Evolutionary conservation across 2,329 filamentous ascomycete genomes (phyloP).

Genomic region (Catunica adiposa): DNA sequence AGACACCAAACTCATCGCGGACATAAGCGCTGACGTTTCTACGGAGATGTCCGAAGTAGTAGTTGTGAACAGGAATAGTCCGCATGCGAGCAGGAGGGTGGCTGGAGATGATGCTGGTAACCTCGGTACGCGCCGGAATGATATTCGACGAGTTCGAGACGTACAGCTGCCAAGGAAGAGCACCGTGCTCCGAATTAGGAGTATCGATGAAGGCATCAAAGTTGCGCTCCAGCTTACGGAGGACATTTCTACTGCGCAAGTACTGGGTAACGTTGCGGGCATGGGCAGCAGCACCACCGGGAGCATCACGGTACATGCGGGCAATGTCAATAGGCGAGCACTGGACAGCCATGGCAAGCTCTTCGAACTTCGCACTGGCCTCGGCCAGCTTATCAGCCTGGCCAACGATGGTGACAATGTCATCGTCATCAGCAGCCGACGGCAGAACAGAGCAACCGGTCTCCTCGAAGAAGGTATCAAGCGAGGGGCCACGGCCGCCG

Average conservation of each 20-base stretch:
- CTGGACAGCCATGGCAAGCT: constrained; percentile 75
- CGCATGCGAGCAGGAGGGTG: constrained; percentile 59
- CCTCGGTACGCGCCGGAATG: constrained; percentile 57
- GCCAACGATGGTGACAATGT: constrained; percentile 72
- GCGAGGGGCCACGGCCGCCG: constrained; percentile 60
- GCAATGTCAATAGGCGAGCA: constrained; percentile 70
- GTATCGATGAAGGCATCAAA: constrained; percentile 82
- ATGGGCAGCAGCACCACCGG: constrained; percentile 57
- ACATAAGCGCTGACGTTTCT: constrained; percentile 47
- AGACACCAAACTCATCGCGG: constrained; percentile 53
- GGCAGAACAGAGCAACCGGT: constrained; percentile 83
- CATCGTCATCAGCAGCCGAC: constrained; percentile 60
- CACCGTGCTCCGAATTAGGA: constrained; percentile 50
- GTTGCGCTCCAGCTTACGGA: constrained; percentile 62
- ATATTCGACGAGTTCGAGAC: constrained; percentile 72
- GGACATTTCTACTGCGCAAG: constrained; percentile 62
- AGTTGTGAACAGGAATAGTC: constrained; percentile 53
- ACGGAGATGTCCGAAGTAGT: constrained; percentile 60
- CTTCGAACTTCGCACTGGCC: constrained; percentile 71
- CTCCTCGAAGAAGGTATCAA: constrained; percentile 74
- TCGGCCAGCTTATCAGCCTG: constrained; percentile 54
- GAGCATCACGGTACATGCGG: constrained; percentile 58
- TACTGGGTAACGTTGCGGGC: constrained; percentile 80
- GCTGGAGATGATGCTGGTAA: constrained; percentile 54
- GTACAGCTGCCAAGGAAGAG: constrained; percentile 74